Evolutionary conservation across 805 yeast genomes (phyloP), one percentile per base, ranked within the genome.

Genomic region (Saitoella complicata): DNA sequence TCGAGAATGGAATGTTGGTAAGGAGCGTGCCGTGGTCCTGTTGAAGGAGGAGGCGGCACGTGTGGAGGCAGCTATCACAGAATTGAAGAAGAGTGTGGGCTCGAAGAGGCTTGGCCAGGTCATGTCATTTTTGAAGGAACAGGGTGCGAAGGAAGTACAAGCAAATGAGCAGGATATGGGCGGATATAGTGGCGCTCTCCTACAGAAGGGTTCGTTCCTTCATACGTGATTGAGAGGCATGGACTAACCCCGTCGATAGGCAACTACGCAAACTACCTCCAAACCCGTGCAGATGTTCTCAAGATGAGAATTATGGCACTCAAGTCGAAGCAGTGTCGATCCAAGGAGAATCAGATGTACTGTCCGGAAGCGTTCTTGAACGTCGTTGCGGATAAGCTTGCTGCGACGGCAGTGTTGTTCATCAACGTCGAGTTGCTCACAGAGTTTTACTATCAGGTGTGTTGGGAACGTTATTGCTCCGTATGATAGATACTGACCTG

Each of bases 301-400:
- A 71, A 75, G 46, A 71, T 88, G 73, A 69, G 99, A 53, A 64
- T 86, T 56, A 78, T 77, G 48, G 75, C 86, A 7, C 67, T 88
- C 57, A 79, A 76, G 52, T 77, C 85, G 6, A 74, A 77, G 42
- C 74, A 73, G 53, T 91, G 98, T 67, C 75, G 75, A 53, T 67
- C 71, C 50, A 82, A 82, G 54, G 85, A 77, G 39, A 82, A 80
- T 60, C 86, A 82, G 60, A 85, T 79, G 58, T 80, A 78, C 53
- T 91, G 99, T 58, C 99, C 99, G 0, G 99, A 91, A 60, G 73
- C 87, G 5, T 93, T 87, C 53, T 67, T 91, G 58, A 94, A 85
- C 57, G 94, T 85, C 2, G 95, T 91, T 4, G 80, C 91, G 43
- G 87, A 85, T 50, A 91, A 91, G 61, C 66, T 91, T 29, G 84